Percentiles rank a stretch among this genome's conserved stretches.
These are phyloP conservation scores for Rhazya stricta DNA, from an alignment of 257 asterid species.

Conservation along the genomic window DNA sequence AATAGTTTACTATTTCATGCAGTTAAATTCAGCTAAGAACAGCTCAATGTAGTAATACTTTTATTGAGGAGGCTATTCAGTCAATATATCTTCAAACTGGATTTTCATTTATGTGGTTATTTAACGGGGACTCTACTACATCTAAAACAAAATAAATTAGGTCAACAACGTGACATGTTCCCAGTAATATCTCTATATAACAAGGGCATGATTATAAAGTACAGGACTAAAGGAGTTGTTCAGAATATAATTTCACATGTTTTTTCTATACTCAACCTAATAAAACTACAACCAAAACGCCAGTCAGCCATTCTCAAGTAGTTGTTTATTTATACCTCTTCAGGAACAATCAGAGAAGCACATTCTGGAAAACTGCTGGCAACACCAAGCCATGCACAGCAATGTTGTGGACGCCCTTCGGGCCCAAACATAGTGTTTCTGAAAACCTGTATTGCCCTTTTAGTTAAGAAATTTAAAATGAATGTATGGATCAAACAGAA, in stretches of 20 bases:
- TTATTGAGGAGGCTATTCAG: background rate
- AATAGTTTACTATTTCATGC: background rate
- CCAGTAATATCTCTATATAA: background rate
- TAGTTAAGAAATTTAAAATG: constrained; percentile 24
- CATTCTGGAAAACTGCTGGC: constrained; percentile 98
- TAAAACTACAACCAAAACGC: background rate
- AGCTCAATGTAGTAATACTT: background rate
- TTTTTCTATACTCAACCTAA: background rate
- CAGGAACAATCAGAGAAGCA: constrained; percentile 84
- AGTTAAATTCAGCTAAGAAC: background rate
- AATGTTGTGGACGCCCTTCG: constrained; percentile 99
- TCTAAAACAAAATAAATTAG: background rate
- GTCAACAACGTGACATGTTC: background rate
- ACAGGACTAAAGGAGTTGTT: background rate
- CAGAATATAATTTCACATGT: background rate
- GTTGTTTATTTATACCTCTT: constrained; percentile 59
- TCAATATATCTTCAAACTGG: background rate
- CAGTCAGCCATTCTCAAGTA: background rate
- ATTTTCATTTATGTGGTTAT: background rate
- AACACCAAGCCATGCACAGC: constrained; percentile 99
- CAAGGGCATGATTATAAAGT: background rate
- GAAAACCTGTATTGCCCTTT: constrained; percentile 53
- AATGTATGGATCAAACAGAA: background rate
- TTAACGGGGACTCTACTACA: background rate
- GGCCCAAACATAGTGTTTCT: constrained; percentile 99